phyloP scores from a whole-genome alignment of 176 grass and related monocot genomes.

The Aegilops longissima region DNA sequence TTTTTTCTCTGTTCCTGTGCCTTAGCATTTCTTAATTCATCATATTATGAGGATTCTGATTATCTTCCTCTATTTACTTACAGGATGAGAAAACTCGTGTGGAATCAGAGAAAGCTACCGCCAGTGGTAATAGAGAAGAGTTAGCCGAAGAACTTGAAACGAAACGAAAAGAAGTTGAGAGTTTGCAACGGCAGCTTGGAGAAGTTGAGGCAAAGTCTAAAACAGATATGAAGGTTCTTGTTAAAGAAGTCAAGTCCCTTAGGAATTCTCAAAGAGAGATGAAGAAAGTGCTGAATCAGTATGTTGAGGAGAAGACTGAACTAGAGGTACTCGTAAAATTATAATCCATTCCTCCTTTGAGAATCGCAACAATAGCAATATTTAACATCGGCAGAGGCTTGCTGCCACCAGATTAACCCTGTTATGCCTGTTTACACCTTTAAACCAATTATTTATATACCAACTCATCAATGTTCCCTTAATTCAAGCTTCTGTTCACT shows the following conservation, averaged over 20 bases:
- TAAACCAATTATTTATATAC: slow-evolving; percentile 4
- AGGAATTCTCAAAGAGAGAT: slow-evolving; percentile 89
- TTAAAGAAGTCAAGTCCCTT: slow-evolving; percentile 92
- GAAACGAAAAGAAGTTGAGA: slow-evolving; percentile 73
- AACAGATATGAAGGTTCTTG: slow-evolving; percentile 89
- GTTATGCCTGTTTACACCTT: neutral
- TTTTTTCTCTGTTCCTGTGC: slow-evolving; percentile 4
- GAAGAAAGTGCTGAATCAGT: slow-evolving; percentile 65
- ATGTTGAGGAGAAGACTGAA: slow-evolving; percentile 78
- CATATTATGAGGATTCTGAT: slow-evolving; percentile 21
- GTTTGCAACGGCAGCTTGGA: slow-evolving; percentile 58
- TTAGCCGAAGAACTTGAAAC: slow-evolving; percentile 64
- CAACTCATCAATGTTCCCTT: neutral
- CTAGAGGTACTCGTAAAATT: slow-evolving; percentile 61
- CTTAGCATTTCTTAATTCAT: slow-evolving; percentile 17
- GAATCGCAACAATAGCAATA: neutral
- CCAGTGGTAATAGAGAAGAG: slow-evolving; percentile 66
- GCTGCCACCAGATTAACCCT: neutral
- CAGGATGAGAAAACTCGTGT: slow-evolving; percentile 75
- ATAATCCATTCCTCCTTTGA: neutral
- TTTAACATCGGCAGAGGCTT: slow-evolving; percentile 30
- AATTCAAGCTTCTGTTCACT: neutral
- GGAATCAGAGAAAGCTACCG: slow-evolving; percentile 61
- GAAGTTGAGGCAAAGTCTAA: slow-evolving; percentile 91
- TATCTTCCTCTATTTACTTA: slow-evolving; percentile 8